A percentile compares a stretch with the other conserved stretches of the same genome.
Evolutionary conservation across 2,329 filamentous ascomycete genomes (phyloP).

Genomic region (Leptoxyphium fumago): DNA sequence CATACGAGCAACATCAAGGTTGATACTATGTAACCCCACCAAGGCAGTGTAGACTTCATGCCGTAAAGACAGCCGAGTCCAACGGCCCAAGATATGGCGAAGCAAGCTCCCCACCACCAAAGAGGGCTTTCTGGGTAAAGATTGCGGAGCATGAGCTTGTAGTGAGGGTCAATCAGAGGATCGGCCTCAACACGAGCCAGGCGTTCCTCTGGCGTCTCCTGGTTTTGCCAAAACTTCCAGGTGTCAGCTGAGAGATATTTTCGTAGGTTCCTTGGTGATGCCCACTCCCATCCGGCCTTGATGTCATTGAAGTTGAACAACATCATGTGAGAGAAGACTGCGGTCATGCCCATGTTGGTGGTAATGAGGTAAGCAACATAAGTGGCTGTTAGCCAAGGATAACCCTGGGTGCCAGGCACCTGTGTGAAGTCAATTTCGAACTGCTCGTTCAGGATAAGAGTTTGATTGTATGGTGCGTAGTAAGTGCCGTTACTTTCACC

Average conservation of each 20-base stretch:
- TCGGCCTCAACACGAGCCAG: conserved; percentile 10
- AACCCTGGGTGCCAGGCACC: conserved; percentile 21
- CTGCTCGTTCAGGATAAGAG: conserved; percentile 25
- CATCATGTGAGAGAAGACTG: conserved; percentile 30
- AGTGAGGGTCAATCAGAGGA: conserved; percentile 18
- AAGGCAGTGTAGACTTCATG: conserved; percentile 17
- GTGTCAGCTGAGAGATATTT: conserved; percentile 6
- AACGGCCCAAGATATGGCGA: conserved; percentile 10
- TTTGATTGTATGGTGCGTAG: conserved; percentile 29
- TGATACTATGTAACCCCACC: conserved; percentile 20
- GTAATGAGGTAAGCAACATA: conserved; percentile 28
- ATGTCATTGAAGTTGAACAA: conserved; percentile 22
- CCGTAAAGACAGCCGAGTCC: conserved; percentile 15
- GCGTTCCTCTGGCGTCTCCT: conserved; percentile 11
- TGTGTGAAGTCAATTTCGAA: conserved; percentile 24
- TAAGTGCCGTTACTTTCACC: conserved; percentile 22
- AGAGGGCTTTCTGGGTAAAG: conserved; percentile 16
- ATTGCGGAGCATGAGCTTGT: conserved; percentile 18
- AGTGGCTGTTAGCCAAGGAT: conserved; percentile 27
- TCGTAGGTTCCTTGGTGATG: conserved; percentile 10
- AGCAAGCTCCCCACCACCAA: conserved; percentile 18
- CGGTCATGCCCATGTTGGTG: conserved; percentile 33
- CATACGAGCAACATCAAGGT: conserved; percentile 10
- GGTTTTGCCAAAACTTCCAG: conserved; percentile 16
- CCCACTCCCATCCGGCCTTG: conserved; percentile 21